Base-by-base conservation (phyloP, 2,329 filamentous ascomycete species). In the Conoideocrella luteorostrata region DNA sequence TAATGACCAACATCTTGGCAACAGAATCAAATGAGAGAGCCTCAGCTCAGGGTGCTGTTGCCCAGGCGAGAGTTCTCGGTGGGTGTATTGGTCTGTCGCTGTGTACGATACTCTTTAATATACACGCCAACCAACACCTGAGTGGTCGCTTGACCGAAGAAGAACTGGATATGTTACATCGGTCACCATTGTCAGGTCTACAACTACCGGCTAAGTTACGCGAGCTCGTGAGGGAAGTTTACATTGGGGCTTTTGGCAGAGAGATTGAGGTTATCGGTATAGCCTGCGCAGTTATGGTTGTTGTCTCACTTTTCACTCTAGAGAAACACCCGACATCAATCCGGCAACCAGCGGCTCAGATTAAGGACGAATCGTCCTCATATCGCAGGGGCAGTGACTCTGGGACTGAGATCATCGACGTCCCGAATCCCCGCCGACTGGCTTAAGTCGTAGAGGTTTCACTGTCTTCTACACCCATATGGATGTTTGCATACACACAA, bases 51-150 rank as follows among this genome's bases (percentile, higher is more conserved):
- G 79, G 78, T 0, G 71, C 77, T 4, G 67, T 81, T 9, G 75
- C 78, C 1, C 78, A 83, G 57, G 70, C 74, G 2, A 70, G 79
- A 12, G 74, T 82, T 0, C 61, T 82, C 2, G 79, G 79, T 1
- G 78, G 79, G 3, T 74, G 74, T 29, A 66, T 82, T 22, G 79
- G 78, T 1, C 66, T 82, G 34, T 72, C 77, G 0, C 57, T 74
- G 20, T 78, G 78, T 50, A 80, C 74, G n/a, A 70, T 79, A 12
- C 66, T 82, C 10, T 74, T 80, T 57, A 77, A 78, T 53, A 52
- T 58, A 24, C 64, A 66, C 42, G 63, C 69, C 33, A 63, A 68
- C 35, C 49, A 51, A 22, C 56, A 64, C 28, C 59, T 77, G 10
- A 53, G 58, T 11, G 50, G 51, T 21, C 50, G 58, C 23, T 53